Percentiles rank a stretch among this genome's conserved stretches.
Conservation (phyloP, 202 grass and related monocot species). For the Hordeum pubiflorum region DNA sequence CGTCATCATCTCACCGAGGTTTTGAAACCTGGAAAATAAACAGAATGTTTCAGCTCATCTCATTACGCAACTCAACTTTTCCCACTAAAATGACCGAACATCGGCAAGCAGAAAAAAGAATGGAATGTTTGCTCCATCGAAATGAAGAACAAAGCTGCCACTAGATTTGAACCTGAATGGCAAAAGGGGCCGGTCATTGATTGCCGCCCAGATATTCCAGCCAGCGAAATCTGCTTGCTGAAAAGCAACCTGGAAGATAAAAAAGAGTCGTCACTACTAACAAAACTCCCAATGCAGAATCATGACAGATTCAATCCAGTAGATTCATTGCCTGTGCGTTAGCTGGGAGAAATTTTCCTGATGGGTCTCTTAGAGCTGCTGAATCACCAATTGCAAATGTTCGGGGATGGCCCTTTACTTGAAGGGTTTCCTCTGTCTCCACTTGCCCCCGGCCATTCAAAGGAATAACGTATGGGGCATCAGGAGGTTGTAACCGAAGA, state of each 20-base stretch:
- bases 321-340: conserved; percentile 61
- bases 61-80: background rate
- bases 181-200: conserved; percentile 78
- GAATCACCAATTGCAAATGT: conserved; percentile 98
- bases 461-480: conserved; percentile 54
- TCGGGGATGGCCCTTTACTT: conserved; percentile 74
- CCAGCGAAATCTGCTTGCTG: conserved; percentile 90
- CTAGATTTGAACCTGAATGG: conserved; percentile 61
- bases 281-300: background rate
- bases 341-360: conserved; percentile 70
- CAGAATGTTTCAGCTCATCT: background rate
- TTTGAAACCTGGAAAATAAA: conserved; percentile 61
- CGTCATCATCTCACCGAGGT: conserved; percentile 97
- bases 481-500: conserved; percentile 54
- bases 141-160: background rate
- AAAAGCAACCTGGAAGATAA: conserved; percentile 71
- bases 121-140: background rate
- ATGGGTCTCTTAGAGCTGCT: conserved; percentile 72
- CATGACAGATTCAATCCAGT: background rate
- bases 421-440: conserved; percentile 89
- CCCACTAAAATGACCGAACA: background rate
- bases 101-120: background rate
- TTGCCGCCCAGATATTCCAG: conserved; percentile 94
- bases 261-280: background rate
- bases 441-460: conserved; percentile 82